Conservation (phyloP, 345 rosid species). For the Mercurialis annua region DNA sequence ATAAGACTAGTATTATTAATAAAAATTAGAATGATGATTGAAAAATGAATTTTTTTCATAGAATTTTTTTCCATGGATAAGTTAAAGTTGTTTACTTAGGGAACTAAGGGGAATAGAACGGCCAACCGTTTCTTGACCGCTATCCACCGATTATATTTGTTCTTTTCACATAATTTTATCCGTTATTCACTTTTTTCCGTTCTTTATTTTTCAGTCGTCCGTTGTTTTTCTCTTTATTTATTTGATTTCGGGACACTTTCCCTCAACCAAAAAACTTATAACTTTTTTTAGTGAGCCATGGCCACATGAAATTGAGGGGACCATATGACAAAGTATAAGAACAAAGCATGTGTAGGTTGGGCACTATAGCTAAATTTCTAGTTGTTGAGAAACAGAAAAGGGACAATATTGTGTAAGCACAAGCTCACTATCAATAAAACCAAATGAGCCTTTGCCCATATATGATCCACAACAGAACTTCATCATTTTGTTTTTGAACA, state of each 20-base stretch:
- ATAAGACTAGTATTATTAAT: too few species aligned
- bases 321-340: slow-evolving; percentile 12
- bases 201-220: too few species aligned
- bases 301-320: slow-evolving; percentile 28
- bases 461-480: not conserved
- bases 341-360: slow-evolving; percentile 27
- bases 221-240: too few species aligned
- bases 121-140: slow-evolving; percentile 19
- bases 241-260: slow-evolving; percentile 3
- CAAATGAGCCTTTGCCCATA: not conserved
- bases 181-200: not conserved
- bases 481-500: not conserved
- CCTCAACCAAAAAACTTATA: not conserved
- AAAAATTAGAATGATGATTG: too few species aligned
- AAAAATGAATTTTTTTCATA: too few species aligned
- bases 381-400: not conserved
- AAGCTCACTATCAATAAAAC: not conserved
- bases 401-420: too few species aligned
- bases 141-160: not conserved
- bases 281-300: slow-evolving; percentile 17
- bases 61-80: too few species aligned
- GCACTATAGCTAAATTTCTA: slow-evolving; percentile 4
- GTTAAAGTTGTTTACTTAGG: too few species aligned
- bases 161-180: slow-evolving; percentile 8
- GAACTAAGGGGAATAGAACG: too few species aligned